Conservation (phyloP, 1,284 basidiomycete species). For the Boletus albobrunnescens region DNA sequence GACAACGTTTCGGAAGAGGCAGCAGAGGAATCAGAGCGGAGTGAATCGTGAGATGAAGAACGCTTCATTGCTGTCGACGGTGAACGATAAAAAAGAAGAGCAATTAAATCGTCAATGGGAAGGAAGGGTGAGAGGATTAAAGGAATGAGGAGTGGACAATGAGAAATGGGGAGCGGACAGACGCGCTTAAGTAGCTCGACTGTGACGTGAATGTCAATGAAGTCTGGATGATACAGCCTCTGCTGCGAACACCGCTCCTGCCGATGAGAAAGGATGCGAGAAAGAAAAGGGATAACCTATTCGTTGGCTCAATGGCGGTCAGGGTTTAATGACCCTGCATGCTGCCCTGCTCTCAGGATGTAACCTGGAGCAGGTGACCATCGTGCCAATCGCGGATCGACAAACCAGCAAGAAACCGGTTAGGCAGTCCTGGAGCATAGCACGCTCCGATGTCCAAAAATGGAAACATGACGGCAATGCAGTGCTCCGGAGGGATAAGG, state of each 20-base stretch:
- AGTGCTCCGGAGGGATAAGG: conserved; percentile 13
- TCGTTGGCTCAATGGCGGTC: conserved; percentile 1
- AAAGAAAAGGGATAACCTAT: conserved; percentile 1
- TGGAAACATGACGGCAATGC: conserved; percentile 23
- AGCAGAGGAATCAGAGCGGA: conserved; percentile 18
- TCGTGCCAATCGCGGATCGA: conserved; percentile 13
- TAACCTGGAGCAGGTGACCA: conserved; percentile 6
- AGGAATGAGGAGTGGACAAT: background rate
- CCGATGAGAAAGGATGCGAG: conserved; percentile 10
- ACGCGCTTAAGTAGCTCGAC: conserved; percentile 27
- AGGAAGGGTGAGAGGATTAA: conserved; percentile 9
- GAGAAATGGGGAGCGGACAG: background rate
- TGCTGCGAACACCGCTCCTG: conserved; percentile 12
- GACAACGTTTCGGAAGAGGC: conserved; percentile 28
- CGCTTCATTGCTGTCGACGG: conserved; percentile 15
- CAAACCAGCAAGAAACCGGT: conserved; percentile 8
- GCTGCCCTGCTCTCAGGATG: conserved; percentile 12
- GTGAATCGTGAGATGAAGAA: conserved; percentile 21
- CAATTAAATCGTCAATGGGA: background rate
- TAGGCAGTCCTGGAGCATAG: conserved; percentile 9
- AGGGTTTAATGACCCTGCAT: conserved; percentile 4
- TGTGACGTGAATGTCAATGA: background rate
- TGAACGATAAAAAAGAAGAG: conserved; percentile 1
- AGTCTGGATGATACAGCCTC: conserved; percentile 10
- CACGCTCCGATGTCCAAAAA: conserved; percentile 23